Evolutionary conservation across 2,329 filamentous ascomycete species (phyloP), one percentile per base, ranked within the genome.

Genomic region (Purpureocillium lavendulum): DNA sequence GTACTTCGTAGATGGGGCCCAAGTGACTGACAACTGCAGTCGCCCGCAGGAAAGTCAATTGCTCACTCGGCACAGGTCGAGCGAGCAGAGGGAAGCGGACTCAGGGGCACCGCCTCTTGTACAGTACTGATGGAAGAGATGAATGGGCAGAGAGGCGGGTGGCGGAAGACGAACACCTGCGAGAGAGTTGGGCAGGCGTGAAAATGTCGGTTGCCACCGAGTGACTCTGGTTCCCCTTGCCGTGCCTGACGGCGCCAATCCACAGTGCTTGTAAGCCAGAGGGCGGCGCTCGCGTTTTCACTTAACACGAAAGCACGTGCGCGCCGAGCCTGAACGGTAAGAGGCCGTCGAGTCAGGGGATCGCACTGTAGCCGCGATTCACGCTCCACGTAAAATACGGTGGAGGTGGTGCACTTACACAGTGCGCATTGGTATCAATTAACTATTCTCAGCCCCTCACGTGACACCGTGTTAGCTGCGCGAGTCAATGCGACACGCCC

Each of bases 221-320:
- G 21, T 26, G 21, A 26, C 21, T 26, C 10, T 10, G 5, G 5
- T 26, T 26, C 21, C 21, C 21, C 21, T 26, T 26, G 21, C 10
- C 21, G 21, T 26, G 44, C 44, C 38, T 44, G 35, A 24, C 30
- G 36, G 40, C 39, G 41, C 54, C 44, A 47, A 48, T 50, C 50
- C 57, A 62, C 59, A 55, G 46, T 55, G 52, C 53, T 49, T 36
- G 45, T 42, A 45, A 42, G 49, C 45, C 39, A 41, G 33, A 36
- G 26, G 36, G 30, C 24, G 33, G 38, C 24, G 30, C 38, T 39
- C 49, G 53, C 50, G 50, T 48, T 54, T 40, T 40, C 49, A 46
- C 48, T 49, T 52, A 50, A 57, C 59, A 53, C 57, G 59, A 53
- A 55, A 44, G 52, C 56, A 58, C 56, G 53, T 59, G 56, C 40